Base-by-base conservation (phyloP, 2,329 filamentous ascomycete species). In the Rhynchosporium secalis region DNA sequence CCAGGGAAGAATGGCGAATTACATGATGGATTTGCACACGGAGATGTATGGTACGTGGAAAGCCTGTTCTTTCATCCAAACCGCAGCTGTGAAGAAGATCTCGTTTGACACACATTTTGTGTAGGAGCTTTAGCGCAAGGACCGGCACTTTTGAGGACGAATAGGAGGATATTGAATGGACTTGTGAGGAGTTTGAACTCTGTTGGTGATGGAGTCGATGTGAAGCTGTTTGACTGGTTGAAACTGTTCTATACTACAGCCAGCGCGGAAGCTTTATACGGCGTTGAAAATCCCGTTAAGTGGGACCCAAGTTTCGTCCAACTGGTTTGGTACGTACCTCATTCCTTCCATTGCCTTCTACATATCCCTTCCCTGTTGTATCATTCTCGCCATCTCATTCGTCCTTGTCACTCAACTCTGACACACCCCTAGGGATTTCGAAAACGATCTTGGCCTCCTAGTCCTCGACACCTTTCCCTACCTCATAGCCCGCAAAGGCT, bases 261-360 rank as follows among this genome's bases (percentile, higher is more conserved):
- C 20, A 58, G 55, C 29, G 62, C 74, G 4, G 66, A 72, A 20
- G 75, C 76, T 3, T 69, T 82, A 12, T 82, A 77, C 60, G 80
- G 80, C 0, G 72, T 76, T 1, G 59, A 75, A 1, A 80, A 81
- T 63, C 78, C 78, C 1, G 49, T 68, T 7, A 46, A 54, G 10
- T 48, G 47, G 54, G 52, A 60, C 51, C 47, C 51, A 7, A 46
- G 31, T 10, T 52, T 64, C 15, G 49, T 62, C 6, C 58, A 61
- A 33, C 52, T 41, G 47, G 58, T 49, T 40, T 54, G 38, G 45
- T 48, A 43, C 49, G 55, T 51, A 6, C n/a, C 56, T 31, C 33
- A 12, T 12, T 51, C 47, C 6, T 8, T n/a, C 29, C 12, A n/a
- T 29, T 47, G 31, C 12, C 49, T 48, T 26, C 40, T 41, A 47